Evolutionary conservation across 768 basidiomycete genomes (phyloP), one percentile per base, ranked within the genome.

Genomic region (Pleurotus djamor): DNA sequence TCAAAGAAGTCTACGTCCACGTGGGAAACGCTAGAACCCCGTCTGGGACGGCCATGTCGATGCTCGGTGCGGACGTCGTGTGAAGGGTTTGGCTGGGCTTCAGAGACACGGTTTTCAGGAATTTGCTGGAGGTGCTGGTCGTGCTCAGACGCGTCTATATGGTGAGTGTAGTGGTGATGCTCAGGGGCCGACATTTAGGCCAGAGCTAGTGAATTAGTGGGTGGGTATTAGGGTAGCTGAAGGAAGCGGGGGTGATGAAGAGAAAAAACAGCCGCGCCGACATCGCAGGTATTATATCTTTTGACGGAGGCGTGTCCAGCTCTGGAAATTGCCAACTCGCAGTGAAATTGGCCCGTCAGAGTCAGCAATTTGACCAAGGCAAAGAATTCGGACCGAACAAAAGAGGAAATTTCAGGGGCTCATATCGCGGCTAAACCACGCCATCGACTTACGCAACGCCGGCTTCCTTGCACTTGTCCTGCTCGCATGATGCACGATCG

Each of bases 1-100:
- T 57, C 55, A 34, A 57, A 57, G 45, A 57, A 57, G 55, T 57
- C 55, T 14, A 57, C 55, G n/a, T 57, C 55, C 14, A 57, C 55
- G 43, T 48, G 55, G 16, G 55, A 57, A 34, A 45, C 41, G 13
- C 17, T 57, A 41, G n/a, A 32, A 34, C 37, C 36, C n/a, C 38
- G 55, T 44, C 55, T 8, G 14, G 28, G 51, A 3, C 16, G 51
- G 14, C 51, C 36, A 38, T 35, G 51, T 8, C 32, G 21, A 32
- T 52, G 51, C 16, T 47, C 45, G 9, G 45, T 17, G n/a, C 17
- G 45, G 12, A 47, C 45, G 9, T 47, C 45, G 45, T 47, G 38
- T 10, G 38, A 4, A n/a, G 38, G n/a, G n/a, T 41, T 9, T 1
- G 38, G 38, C n/a, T 10, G 38, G 9, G 10, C n/a, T 41, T 41